Evolutionary conservation across 345 rosid species (phyloP).

Genomic region (Camelina sativa): DNA sequence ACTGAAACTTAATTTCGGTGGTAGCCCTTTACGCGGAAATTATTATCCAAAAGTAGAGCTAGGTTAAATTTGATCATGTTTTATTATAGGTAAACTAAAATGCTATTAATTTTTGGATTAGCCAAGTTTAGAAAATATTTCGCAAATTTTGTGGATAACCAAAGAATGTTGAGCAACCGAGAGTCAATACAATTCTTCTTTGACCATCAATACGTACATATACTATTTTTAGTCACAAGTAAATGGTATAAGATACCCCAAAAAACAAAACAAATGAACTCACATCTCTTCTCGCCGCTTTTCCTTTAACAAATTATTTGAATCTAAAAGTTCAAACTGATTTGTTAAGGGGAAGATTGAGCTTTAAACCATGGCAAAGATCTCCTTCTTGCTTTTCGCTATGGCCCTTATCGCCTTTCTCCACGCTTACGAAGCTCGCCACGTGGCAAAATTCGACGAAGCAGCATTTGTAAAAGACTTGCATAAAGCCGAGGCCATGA

Average conservation of each 20-base stretch:
- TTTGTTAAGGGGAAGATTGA: slow-evolving; percentile 41
- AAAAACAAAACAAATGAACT: slow-evolving; percentile 7
- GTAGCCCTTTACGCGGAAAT: background rate
- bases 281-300: slow-evolving; percentile 32
- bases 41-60: slow-evolving; percentile 19
- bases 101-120: slow-evolving; percentile 13
- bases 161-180: slow-evolving; percentile 5
- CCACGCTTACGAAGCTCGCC: slow-evolving; percentile 36
- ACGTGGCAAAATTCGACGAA: background rate
- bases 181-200: background rate
- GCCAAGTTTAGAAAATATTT: background rate
- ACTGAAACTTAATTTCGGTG: slow-evolving; percentile 5
- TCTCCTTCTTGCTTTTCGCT: slow-evolving; percentile 35
- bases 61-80: background rate
- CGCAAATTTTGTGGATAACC: slow-evolving; percentile 30
- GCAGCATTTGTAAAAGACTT: slow-evolving; percentile 22
- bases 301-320: slow-evolving; percentile 44
- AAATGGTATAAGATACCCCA: slow-evolving; percentile 19
- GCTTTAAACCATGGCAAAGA: slow-evolving; percentile 36
- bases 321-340: slow-evolving; percentile 36
- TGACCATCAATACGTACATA: slow-evolving; percentile 18
- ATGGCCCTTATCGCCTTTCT: slow-evolving; percentile 28
- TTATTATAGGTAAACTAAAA: background rate
- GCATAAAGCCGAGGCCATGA: slow-evolving; percentile 31
- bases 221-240: slow-evolving; percentile 30